phyloP scores from a whole-genome alignment of 768 basidiomycete genomes.

The Clitopilus passeckerianus region DNA sequence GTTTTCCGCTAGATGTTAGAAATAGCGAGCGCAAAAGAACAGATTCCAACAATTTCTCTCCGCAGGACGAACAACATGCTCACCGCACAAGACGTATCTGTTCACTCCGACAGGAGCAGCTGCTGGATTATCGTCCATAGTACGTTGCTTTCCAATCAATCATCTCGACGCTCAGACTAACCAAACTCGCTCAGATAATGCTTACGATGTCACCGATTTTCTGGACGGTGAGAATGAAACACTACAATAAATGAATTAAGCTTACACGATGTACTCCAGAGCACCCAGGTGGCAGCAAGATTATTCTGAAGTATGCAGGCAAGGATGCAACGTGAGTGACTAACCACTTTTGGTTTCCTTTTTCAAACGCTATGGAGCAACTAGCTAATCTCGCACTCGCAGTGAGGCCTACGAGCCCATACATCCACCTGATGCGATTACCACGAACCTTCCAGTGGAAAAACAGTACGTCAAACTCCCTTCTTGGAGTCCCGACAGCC shows the following conservation, averaged over 20 bases:
- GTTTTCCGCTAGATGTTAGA: not conserved
- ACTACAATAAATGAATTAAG: slow-evolving; percentile 1
- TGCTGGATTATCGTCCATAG: slow-evolving; percentile 85
- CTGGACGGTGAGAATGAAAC: slow-evolving; percentile 43
- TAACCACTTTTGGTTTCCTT: not conserved
- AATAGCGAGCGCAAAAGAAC: not conserved
- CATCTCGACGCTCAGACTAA: not conserved
- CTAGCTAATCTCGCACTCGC: not conserved
- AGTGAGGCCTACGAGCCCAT: slow-evolving; percentile 81
- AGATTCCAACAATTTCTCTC: not conserved
- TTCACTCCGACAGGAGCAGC: slow-evolving; percentile 50
- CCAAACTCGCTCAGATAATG: slow-evolving; percentile 41
- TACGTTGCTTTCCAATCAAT: slow-evolving; percentile 17
- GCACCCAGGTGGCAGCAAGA: slow-evolving; percentile 73
- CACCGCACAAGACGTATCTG: slow-evolving; percentile 27
- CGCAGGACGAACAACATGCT: not conserved
- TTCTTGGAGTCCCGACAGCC: not conserved
- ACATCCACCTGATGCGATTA: slow-evolving; percentile 78
- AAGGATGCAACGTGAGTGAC: slow-evolving; percentile 75
- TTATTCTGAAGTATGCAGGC: slow-evolving; percentile 83
- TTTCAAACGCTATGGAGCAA: not conserved
- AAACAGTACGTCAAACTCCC: slow-evolving; percentile 55
- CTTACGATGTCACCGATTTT: slow-evolving; percentile 74
- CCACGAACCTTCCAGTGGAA: slow-evolving; percentile 68
- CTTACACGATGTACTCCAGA: slow-evolving; percentile 29